These are phyloP conservation scores for Pyrus communis DNA, from an alignment of 306 rosid species.

Conservation along the genomic window DNA sequence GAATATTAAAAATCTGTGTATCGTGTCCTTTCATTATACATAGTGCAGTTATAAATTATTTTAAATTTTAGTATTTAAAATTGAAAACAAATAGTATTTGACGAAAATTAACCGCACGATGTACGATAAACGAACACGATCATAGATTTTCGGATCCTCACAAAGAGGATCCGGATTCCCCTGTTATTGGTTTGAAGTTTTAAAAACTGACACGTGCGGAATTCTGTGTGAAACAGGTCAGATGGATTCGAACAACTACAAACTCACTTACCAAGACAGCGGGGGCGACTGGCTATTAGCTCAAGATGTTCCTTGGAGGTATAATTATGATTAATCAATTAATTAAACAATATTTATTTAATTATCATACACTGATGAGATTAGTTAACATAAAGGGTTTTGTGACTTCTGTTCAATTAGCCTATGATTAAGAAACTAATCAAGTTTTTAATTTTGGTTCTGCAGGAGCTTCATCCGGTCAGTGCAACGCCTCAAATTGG, in stretches of 20 bases:
- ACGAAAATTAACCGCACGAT: accelerated
- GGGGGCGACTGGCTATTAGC: conserved; percentile 88
- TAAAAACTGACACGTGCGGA: not conserved
- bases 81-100: no score
- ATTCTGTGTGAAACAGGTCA: conserved; percentile 23
- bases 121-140: accelerated
- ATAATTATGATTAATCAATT: not conserved
- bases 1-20: no score
- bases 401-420: not conserved
- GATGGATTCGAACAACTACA: conserved; percentile 29
- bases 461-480: conserved; percentile 48
- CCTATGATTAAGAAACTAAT: not conserved
- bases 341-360: not conserved
- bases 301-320: conserved; percentile 79
- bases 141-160: no score
- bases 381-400: not conserved
- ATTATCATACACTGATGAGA: not conserved
- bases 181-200: not conserved
- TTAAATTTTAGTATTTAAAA: no score
- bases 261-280: conserved; percentile 56
- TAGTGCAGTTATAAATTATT: no score
- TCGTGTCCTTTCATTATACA: no score
- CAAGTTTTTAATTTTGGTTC: not conserved
- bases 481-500: conserved; percentile 55
- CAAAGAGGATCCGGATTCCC: no score